Conservation (phyloP, 2,329 filamentous ascomycete genomes). For the Neopestalotiopsis sp. region DNA sequence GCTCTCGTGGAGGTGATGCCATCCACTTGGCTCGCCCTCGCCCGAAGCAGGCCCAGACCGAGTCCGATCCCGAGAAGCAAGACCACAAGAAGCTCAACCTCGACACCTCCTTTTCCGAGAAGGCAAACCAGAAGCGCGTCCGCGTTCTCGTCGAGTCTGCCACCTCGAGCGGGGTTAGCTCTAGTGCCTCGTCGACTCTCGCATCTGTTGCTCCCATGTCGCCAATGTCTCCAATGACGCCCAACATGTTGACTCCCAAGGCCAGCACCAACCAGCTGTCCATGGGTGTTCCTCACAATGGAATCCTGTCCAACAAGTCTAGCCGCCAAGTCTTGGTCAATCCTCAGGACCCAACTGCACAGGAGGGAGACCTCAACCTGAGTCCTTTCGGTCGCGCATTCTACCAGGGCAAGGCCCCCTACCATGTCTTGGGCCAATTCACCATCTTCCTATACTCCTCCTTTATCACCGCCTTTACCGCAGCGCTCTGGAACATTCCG, state of each 20-base stretch:
- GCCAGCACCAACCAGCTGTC: constrained; percentile 1
- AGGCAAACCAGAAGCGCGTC: constrained; percentile 2
- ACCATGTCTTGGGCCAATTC: constrained; percentile 53
- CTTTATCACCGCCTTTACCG: constrained; percentile 49
- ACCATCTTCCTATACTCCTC: constrained; percentile 57
- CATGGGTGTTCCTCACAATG: constrained; percentile 5
- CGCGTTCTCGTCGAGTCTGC: neutral
- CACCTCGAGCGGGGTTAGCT: constrained; percentile 7
- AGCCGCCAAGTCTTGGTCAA: constrained; percentile 6
- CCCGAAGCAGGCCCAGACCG: constrained; percentile 7
- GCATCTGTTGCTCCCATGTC: constrained; percentile 3
- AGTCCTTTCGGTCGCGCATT: constrained; percentile 61
- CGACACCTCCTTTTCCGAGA: neutral
- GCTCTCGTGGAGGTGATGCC: constrained; percentile 56
- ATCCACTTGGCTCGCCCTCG: constrained; percentile 42
- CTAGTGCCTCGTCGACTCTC: constrained; percentile 11
- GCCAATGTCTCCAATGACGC: constrained; percentile 9
- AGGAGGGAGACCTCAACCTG: constrained; percentile 1
- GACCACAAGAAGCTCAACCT: constrained; percentile 1
- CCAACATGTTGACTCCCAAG: constrained; percentile 1
- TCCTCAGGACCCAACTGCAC: neutral
- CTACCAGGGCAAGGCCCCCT: constrained; percentile 55
- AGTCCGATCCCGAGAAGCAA: neutral
- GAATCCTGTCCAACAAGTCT: constrained; percentile 9
- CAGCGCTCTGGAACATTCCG: constrained; percentile 57